Conservation (phyloP, 2,329 filamentous ascomycete genomes). For the Fusarium nematophilum region DNA sequence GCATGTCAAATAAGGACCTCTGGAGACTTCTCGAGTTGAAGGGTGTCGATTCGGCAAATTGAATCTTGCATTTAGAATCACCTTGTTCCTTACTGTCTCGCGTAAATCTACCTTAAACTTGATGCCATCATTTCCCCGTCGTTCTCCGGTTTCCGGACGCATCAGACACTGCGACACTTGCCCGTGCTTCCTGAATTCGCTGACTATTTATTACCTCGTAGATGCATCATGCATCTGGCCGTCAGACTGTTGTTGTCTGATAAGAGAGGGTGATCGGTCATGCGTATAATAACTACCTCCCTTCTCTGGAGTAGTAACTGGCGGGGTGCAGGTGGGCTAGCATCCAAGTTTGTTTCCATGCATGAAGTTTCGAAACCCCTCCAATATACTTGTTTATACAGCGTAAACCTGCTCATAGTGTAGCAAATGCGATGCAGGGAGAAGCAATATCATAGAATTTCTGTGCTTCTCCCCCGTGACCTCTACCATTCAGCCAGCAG, state of each 20-base stretch:
- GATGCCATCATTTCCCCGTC: constrained; percentile 8
- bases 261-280: neutral
- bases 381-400: constrained; percentile 1
- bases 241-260: constrained; percentile 7
- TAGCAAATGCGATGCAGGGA: constrained; percentile 11
- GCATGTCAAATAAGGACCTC: constrained; percentile 55
- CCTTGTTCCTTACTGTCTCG: constrained; percentile 5
- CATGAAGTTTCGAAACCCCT: constrained; percentile 1
- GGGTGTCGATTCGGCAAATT: constrained; percentile 50
- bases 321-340: constrained; percentile 4
- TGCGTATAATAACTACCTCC: neutral
- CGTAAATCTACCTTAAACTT: constrained; percentile 5
- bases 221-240: neutral
- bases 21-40: constrained; percentile 48
- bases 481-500: neutral
- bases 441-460: constrained; percentile 22
- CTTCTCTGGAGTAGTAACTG: constrained; percentile 1
- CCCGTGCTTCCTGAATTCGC: neutral
- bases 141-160: neutral
- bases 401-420: constrained; percentile 7
- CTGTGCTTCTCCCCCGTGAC: neutral
- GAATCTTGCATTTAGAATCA: constrained; percentile 45
- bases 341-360: constrained; percentile 2
- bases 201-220: neutral
- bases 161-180: neutral